phyloP scores from a whole-genome alignment of 2,329 filamentous ascomycete species.

The Tolypocladium guangdongense region DNA sequence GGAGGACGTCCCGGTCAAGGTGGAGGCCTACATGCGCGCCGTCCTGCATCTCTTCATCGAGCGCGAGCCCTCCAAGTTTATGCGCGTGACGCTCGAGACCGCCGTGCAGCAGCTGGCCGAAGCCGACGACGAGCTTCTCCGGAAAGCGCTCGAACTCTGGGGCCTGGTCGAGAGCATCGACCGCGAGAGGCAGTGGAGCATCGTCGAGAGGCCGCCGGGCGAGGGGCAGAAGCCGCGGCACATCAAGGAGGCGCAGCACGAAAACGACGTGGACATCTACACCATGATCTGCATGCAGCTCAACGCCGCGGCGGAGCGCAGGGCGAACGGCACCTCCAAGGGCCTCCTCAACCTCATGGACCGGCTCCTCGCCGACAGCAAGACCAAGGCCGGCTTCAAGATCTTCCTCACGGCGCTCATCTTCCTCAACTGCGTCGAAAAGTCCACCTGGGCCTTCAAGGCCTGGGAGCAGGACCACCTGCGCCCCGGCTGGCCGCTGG shows the following conservation, averaged over 20 bases:
- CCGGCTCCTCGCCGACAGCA: constrained; percentile 48
- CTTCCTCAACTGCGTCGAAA: constrained; percentile 55
- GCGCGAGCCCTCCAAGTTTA: constrained; percentile 48
- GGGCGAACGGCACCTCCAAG: constrained; percentile 48
- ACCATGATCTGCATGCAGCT: constrained; percentile 53
- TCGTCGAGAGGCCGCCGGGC: constrained; percentile 35
- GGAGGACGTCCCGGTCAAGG: constrained; percentile 47
- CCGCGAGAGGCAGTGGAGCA: constrained; percentile 50
- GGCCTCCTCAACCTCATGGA: constrained; percentile 49
- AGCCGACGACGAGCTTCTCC: constrained; percentile 42
- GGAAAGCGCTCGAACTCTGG: constrained; percentile 52
- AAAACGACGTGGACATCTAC: constrained; percentile 44
- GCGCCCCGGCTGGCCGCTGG: constrained; percentile 49
- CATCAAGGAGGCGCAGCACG: constrained; percentile 37
- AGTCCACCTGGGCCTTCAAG: constrained; percentile 58
- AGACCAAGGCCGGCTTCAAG: constrained; percentile 46
- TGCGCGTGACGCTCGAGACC: constrained; percentile 46
- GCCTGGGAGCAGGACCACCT: constrained; percentile 55
- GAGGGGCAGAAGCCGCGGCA: constrained; percentile 29
- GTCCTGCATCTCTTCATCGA: constrained; percentile 47
- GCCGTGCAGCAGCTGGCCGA: constrained; percentile 34
- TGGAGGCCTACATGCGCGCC: constrained; percentile 50
- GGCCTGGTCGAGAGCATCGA: constrained; percentile 55
- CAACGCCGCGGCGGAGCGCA: constrained; percentile 52
- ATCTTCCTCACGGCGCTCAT: constrained; percentile 52